A percentile compares a stretch with the other conserved stretches of the same genome.
Evolutionary conservation across 352 stramenopile species (phyloP).

Genomic region (Phytopythium montanum): DNA sequence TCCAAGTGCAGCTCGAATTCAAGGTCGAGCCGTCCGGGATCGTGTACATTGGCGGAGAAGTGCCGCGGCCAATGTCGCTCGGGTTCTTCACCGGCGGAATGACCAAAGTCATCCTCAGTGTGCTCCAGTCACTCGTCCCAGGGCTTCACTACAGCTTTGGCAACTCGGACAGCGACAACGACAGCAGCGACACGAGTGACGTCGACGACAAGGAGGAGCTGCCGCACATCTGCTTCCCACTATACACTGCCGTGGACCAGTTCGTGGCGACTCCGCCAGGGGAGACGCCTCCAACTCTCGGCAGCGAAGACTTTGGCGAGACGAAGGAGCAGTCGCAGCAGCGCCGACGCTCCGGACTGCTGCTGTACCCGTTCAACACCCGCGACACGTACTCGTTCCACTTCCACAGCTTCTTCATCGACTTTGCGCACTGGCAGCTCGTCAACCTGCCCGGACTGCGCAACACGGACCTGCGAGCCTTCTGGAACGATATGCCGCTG

Average conservation of each 20-base stretch:
- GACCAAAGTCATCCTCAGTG: slow-evolving; percentile 47
- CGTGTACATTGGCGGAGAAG: slow-evolving; percentile 65
- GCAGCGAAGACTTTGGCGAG: slow-evolving; percentile 53
- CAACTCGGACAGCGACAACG: neutral
- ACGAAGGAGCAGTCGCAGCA: slow-evolving; percentile 26
- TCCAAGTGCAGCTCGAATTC: slow-evolving; percentile 66
- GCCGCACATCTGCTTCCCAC: slow-evolving; percentile 61
- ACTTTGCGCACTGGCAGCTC: slow-evolving; percentile 54
- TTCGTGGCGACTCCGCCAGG: slow-evolving; percentile 48
- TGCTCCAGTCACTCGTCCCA: slow-evolving; percentile 49
- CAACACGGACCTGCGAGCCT: slow-evolving; percentile 35
- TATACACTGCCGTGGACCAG: slow-evolving; percentile 64
- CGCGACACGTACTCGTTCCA: slow-evolving; percentile 67
- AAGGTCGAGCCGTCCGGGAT: slow-evolving; percentile 48
- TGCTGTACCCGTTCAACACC: slow-evolving; percentile 54
- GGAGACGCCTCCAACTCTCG: slow-evolving; percentile 27
- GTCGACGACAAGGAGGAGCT: slow-evolving; percentile 44
- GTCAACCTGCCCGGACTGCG: slow-evolving; percentile 49
- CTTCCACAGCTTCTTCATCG: slow-evolving; percentile 71
- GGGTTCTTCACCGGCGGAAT: slow-evolving; percentile 51
- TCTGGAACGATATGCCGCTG: slow-evolving; percentile 63
- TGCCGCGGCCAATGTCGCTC: slow-evolving; percentile 44
- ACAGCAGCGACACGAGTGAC: slow-evolving; percentile 1
- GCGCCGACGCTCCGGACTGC: slow-evolving; percentile 26
- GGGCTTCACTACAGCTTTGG: slow-evolving; percentile 61